Evolutionary conservation across 1,284 basidiomycete genomes (phyloP).

Genomic region (Clitocybe nebularis): DNA sequence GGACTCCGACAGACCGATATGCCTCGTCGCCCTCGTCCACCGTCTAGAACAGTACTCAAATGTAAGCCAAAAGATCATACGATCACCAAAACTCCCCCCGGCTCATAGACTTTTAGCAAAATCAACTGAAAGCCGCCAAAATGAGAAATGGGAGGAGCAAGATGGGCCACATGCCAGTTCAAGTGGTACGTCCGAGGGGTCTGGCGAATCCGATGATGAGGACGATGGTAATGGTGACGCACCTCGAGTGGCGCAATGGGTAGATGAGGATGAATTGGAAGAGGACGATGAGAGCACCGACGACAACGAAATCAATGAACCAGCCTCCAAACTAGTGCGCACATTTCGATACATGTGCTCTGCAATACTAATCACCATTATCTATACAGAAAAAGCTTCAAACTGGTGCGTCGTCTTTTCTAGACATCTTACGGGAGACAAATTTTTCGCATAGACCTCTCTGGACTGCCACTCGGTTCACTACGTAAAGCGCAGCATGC

Average conservation of each 20-base stretch:
- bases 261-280: constrained; percentile 46
- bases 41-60: too few species aligned
- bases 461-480: constrained; percentile 58
- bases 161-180: too few species aligned
- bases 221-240: constrained; percentile 37
- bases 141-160: too few species aligned
- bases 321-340: constrained; percentile 28
- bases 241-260: constrained; percentile 52
- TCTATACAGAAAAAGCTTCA: constrained; percentile 32
- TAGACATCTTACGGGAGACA: constrained; percentile 8
- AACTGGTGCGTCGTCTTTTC: constrained; percentile 22
- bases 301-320: too few species aligned
- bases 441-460: constrained; percentile 40
- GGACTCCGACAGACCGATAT: too few species aligned
- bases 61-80: too few species aligned
- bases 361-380: constrained; percentile 2
- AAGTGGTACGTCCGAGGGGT: too few species aligned
- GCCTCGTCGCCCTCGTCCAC: too few species aligned
- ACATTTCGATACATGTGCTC: constrained; percentile 2
- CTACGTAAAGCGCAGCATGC: constrained; percentile 62
- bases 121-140: too few species aligned
- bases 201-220: constrained; percentile 24
- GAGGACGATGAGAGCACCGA: constrained; percentile 23
- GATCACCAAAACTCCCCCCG: too few species aligned
- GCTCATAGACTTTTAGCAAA: too few species aligned